A percentile compares a stretch with the other conserved stretches of the same genome.
These are phyloP conservation scores for Babesia ovata DNA, from an alignment of 169 alveolate species.

Conservation along the genomic window DNA sequence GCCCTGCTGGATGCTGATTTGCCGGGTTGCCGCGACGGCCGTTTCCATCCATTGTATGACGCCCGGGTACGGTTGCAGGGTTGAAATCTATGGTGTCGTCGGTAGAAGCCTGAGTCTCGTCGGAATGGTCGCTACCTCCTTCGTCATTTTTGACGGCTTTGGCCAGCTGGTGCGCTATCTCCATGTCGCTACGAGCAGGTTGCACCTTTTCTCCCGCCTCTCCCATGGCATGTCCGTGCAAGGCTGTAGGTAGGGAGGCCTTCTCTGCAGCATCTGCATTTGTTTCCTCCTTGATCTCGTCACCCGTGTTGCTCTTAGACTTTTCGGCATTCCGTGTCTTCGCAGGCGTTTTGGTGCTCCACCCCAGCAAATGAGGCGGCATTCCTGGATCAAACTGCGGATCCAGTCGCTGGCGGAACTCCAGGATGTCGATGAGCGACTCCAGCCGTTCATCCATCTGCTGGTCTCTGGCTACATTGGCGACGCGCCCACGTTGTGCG, in stretches of 20 bases:
- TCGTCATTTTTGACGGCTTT: slow-evolving; percentile 8
- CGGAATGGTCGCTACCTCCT: not conserved
- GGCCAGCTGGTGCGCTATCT: slow-evolving; percentile 6
- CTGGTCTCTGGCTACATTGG: slow-evolving; percentile 47
- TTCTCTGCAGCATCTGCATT: not conserved
- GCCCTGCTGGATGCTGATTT: not conserved
- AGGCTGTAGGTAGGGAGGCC: not conserved
- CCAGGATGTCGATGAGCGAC: slow-evolving; percentile 68
- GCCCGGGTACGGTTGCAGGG: not conserved
- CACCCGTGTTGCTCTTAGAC: not conserved
- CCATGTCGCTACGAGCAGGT: slow-evolving; percentile 16
- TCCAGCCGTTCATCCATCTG: slow-evolving; percentile 66
- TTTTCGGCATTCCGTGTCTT: slow-evolving; percentile 29
- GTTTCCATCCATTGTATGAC: not conserved
- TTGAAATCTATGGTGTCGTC: slow-evolving; percentile 28
- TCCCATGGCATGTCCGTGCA: slow-evolving; percentile 2
- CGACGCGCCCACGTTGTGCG: slow-evolving; percentile 52
- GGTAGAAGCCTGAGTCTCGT: slow-evolving; percentile 18
- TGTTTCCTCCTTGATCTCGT: not conserved
- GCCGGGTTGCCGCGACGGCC: not conserved
- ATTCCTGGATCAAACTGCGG: slow-evolving; percentile 78
- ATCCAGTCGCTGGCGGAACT: slow-evolving; percentile 69
- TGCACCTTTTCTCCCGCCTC: not conserved
- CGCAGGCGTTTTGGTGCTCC: slow-evolving; percentile 68
- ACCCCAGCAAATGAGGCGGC: slow-evolving; percentile 73